These are phyloP conservation scores for Picochlorum sp. DNA, from an alignment of 139 green algal species.

Conservation along the genomic window DNA sequence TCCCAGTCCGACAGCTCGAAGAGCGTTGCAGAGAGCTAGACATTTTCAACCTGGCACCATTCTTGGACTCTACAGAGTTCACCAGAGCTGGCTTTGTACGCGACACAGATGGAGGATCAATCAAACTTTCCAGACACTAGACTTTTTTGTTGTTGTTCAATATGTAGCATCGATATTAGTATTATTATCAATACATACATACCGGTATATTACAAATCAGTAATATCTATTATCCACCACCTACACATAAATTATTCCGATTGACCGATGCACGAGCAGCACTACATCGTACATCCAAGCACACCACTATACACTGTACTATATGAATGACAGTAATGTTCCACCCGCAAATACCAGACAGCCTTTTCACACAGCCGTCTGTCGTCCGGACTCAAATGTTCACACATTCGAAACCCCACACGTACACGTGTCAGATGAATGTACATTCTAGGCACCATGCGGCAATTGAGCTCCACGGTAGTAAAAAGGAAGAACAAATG, in stretches of 20 bases:
- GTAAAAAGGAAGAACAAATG: conserved; percentile 3
- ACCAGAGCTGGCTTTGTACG: conserved; percentile 39
- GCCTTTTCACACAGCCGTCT: no score
- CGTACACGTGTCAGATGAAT: no score
- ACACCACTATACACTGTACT: neutral
- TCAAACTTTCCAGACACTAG: conserved; percentile 26
- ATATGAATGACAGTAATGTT: no score
- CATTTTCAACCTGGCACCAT: conserved; percentile 64
- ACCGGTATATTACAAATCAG: no score
- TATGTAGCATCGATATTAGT: neutral
- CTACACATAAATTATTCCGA: no score
- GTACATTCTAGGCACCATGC: conserved; percentile 3
- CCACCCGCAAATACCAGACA: no score
- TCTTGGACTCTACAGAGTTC: conserved; percentile 54
- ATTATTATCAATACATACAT: neutral
- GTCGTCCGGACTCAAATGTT: no score
- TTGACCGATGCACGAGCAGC: neutral
- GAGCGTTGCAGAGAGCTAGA: conserved; percentile 70
- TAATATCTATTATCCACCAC: no score
- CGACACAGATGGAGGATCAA: conserved; percentile 5
- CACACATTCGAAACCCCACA: no score
- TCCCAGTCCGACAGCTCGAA: conserved; percentile 42
- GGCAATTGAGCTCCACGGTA: conserved; percentile 3
- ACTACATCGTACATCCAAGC: neutral
- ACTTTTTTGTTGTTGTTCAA: no score